Conservation (phyloP, 805 yeast genomes). For the Candida khao-thaluensis region DNA sequence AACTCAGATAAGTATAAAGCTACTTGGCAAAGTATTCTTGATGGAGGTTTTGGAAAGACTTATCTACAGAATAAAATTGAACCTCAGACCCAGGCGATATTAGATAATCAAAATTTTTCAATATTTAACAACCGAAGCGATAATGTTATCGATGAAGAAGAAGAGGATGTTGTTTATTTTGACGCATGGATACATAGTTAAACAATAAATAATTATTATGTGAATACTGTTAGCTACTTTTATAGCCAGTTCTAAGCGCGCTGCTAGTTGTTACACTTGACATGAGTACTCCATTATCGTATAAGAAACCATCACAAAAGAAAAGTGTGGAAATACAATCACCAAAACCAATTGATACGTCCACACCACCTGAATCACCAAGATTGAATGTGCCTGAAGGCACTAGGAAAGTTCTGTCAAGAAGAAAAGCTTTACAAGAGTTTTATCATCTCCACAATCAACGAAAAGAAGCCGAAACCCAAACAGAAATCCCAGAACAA, state of each 20-base stretch:
- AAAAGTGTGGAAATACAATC: not conserved
- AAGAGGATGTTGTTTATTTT: slow-evolving; percentile 16
- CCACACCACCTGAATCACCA: slow-evolving; percentile 4
- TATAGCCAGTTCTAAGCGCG: no score
- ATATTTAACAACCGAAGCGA: slow-evolving; percentile 16
- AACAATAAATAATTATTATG: no score
- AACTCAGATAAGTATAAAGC: slow-evolving; percentile 68
- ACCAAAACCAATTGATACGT: not conserved
- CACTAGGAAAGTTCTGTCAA: slow-evolving; percentile 34
- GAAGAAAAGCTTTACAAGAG: slow-evolving; percentile 43
- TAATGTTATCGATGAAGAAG: slow-evolving; percentile 18
- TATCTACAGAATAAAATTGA: slow-evolving; percentile 7
- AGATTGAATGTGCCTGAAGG: slow-evolving; percentile 6
- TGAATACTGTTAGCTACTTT: no score
- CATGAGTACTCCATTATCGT: slow-evolving; percentile 24
- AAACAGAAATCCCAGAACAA: slow-evolving; percentile 7
- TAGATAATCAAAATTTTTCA: slow-evolving; percentile 13
- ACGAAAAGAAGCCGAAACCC: slow-evolving; percentile 15
- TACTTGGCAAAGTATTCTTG: slow-evolving; percentile 78
- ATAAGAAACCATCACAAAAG: slow-evolving; percentile 23
- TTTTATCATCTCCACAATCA: slow-evolving; percentile 34
- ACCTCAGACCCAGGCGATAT: not conserved
- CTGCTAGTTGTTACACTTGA: not conserved
- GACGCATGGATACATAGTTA: slow-evolving; percentile 17
- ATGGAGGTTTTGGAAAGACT: slow-evolving; percentile 53